Base-by-base conservation (phyloP, 108 stramenopile genomes). In the Nitzschia sp. region DNA sequence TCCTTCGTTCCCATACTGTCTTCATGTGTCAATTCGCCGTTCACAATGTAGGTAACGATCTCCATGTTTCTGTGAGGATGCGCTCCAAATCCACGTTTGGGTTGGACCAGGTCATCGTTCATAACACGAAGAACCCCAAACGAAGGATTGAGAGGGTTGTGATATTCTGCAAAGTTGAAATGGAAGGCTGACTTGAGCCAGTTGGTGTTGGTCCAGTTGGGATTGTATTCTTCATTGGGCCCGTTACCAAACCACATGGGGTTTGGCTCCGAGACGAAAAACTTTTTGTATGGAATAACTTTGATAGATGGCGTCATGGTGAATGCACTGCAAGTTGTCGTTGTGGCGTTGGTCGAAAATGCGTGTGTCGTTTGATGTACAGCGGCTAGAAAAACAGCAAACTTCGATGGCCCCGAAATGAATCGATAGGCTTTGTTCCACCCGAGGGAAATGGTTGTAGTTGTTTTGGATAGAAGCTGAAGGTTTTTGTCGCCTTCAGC, bases 101-200 rank as follows among this genome's bases (percentile, higher is more conserved):
- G 89, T 64, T 90, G 87, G 25, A 95, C 91, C 43, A 93, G 67
- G 56, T 90, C 92, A 66, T 93, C 89, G 53, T 93, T 93, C 81
- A 93, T 84, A 39, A 91, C 90, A 10, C 93, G 73, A 40, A 95
- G 21, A 2, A 75, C 70, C 11, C 93, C 93, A 84, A 90, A 94
- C 55, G 83, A 59, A 14, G 64, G 52, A 62, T 90, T 89, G 41
- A 41, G 29, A 10, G 38, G 53, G 48, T 84, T 88, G 64, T 54
- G 54, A 57, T 94, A 91, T 54, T 91, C 93, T 10, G 93, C 93
- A 69, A 94, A 94, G 12, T 73, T 75, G 60, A 91, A 94, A 66
- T 94, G 93, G 56, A 94, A 94, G 15, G 90, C 76, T 51, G 73
- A 76, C 76, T 90, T 83, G 53, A 94, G 87, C 93, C 93, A 94